phyloP scores from a whole-genome alignment of 1,284 basidiomycete species.

The Agaricales sp. region DNA sequence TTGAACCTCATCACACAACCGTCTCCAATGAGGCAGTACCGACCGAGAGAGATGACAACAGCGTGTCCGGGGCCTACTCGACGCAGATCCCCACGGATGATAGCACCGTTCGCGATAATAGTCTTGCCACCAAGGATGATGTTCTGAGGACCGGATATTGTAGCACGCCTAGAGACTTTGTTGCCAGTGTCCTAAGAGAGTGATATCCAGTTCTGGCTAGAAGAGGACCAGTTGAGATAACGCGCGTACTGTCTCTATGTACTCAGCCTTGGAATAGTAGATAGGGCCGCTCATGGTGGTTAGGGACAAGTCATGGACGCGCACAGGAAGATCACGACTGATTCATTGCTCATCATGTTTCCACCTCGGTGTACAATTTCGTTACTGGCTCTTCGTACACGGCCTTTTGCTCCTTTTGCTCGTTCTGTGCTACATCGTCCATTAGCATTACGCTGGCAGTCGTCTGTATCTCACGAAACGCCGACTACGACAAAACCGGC shows the following conservation, averaged over 20 bases:
- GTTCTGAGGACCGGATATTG: slow-evolving; percentile 92
- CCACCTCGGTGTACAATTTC: too few species aligned
- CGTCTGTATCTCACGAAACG: slow-evolving; percentile 6
- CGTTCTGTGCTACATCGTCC: too few species aligned
- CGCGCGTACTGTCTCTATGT: slow-evolving; percentile 64
- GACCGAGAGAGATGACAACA: slow-evolving; percentile 86
- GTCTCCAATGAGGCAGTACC: slow-evolving; percentile 89
- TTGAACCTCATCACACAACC: slow-evolving; percentile 77
- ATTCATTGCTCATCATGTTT: too few species aligned
- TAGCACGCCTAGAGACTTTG: slow-evolving; percentile 88
- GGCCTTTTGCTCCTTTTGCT: too few species aligned
- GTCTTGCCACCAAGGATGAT: slow-evolving; percentile 97
- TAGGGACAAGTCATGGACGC: slow-evolving; percentile 2
- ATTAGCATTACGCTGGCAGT: neutral
- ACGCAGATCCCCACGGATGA: slow-evolving; percentile 84
- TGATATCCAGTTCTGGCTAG: neutral
- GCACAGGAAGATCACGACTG: slow-evolving; percentile 2
- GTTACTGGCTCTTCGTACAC: too few species aligned
- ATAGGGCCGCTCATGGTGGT: slow-evolving; percentile 52
- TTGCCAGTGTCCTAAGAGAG: slow-evolving; percentile 65
- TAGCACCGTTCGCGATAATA: slow-evolving; percentile 82
- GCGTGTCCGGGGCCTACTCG: slow-evolving; percentile 80
- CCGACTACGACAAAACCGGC: slow-evolving; percentile 6
- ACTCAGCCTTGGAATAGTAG: slow-evolving; percentile 67
- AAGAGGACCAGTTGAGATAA: slow-evolving; percentile 1